Evolutionary conservation across 371 early-diverging fungal genomes (phyloP).

Genomic region (Zychaea mexicana): DNA sequence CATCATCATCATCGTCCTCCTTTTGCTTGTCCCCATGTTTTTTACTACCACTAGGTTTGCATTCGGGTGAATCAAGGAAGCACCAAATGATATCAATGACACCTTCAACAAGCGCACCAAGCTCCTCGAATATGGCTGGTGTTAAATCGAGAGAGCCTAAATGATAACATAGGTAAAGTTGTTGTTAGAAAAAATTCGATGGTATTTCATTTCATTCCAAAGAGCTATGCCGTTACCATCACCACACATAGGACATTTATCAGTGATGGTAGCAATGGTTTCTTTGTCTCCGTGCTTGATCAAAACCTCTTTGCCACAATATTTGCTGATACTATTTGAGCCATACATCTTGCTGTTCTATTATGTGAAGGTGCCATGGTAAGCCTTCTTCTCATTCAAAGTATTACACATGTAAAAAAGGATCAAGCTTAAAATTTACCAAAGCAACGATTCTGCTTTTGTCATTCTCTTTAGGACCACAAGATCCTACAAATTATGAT

Average conservation of each 20-base stretch:
- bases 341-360: not conserved
- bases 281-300: constrained; percentile 18
- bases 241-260: constrained; percentile 30
- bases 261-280: constrained; percentile 22
- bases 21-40: not conserved
- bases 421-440: constrained; percentile 14
- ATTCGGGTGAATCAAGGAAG: constrained; percentile 27
- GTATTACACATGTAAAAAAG: not conserved
- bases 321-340: no score
- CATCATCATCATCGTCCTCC: not conserved
- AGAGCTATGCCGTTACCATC: constrained; percentile 20
- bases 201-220: constrained; percentile 19
- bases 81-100: constrained; percentile 29
- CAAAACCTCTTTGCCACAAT: constrained; percentile 26
- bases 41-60: constrained; percentile 26
- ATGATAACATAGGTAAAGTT: no score
- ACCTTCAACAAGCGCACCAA: constrained; percentile 24
- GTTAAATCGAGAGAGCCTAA: constrained; percentile 23
- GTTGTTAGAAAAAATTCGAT: not conserved
- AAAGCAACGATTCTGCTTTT: constrained; percentile 39
- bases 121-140: constrained; percentile 16
- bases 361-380: not conserved
- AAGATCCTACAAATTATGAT: constrained; percentile 7
- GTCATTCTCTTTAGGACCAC: constrained; percentile 16
- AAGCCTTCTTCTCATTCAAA: not conserved